Evolutionary conservation across 2,329 filamentous ascomycete species (phyloP).

Genomic region (Aspergillus terreus): DNA sequence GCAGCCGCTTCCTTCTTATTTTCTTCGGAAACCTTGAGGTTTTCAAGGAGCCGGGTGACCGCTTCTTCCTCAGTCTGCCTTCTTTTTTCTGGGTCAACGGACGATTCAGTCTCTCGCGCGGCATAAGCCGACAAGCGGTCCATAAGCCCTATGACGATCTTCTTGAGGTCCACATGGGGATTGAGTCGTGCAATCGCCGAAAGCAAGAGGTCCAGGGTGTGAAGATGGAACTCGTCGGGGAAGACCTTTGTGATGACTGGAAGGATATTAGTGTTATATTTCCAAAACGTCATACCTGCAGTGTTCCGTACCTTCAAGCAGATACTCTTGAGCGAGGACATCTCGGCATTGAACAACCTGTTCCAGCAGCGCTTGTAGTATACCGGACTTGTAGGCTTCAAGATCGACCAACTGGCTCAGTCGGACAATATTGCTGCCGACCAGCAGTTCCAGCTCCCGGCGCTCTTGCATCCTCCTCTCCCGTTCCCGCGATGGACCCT

Average conservation of each 20-base stretch:
- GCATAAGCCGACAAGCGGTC: conserved; percentile 92
- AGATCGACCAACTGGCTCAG: conserved; percentile 94
- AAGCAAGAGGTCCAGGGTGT: conserved; percentile 92
- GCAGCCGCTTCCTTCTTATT: conserved; percentile 43
- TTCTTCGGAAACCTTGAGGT: conserved; percentile 63
- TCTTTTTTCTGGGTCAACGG: conserved; percentile 67
- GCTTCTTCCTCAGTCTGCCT: conserved; percentile 82
- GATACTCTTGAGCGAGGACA: conserved; percentile 93
- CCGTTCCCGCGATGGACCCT: conserved; percentile 91
- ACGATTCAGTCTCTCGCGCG: conserved; percentile 74
- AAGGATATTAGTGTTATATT: not conserved
- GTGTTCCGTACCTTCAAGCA: conserved; percentile 65
- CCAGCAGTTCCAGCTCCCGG: conserved; percentile 89
- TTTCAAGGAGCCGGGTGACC: conserved; percentile 71
- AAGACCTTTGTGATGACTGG: conserved; percentile 96
- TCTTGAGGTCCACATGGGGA: conserved; percentile 95
- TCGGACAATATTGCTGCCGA: conserved; percentile 93
- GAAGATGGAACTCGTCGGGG: conserved; percentile 95
- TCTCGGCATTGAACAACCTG: conserved; percentile 98
- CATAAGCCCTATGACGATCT: conserved; percentile 97
- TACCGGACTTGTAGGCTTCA: conserved; percentile 87
- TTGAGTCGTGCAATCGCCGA: conserved; percentile 90
- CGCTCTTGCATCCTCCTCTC: conserved; percentile 92
- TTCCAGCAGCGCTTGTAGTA: conserved; percentile 83
- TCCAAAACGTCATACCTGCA: not conserved